phyloP scores from a whole-genome alignment of 164 flowering plant species.

The Aristolochia californica region DNA sequence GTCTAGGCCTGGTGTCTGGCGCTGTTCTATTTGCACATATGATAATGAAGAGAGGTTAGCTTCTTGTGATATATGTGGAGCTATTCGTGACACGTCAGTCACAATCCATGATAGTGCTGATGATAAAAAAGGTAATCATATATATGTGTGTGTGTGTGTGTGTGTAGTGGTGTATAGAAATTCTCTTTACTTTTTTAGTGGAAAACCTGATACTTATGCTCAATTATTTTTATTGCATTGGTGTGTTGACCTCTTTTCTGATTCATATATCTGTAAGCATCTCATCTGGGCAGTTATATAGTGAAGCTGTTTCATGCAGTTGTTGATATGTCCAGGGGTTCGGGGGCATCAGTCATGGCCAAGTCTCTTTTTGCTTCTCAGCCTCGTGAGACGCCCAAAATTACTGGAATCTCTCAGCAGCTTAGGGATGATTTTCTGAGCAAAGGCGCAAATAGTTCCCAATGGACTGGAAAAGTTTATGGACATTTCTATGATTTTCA shows the following conservation, averaged over 20 bases:
- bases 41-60: slow-evolving; percentile 62
- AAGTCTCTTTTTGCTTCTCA: slow-evolving; percentile 75
- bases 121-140: slow-evolving; percentile 34
- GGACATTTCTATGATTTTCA: slow-evolving; percentile 35
- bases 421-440: slow-evolving; percentile 30
- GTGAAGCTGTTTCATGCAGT: slow-evolving; percentile 79
- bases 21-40: slow-evolving; percentile 82
- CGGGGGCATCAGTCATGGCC: slow-evolving; percentile 82
- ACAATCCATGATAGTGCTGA: slow-evolving; percentile 15
- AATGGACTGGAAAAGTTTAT: slow-evolving; percentile 31
- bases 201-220: no score
- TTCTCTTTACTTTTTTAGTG: no score
- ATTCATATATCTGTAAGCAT: slow-evolving; percentile 6
- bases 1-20: slow-evolving; percentile 42
- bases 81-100: slow-evolving; percentile 47
- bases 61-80: slow-evolving; percentile 91
- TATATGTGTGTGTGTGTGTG: no score
- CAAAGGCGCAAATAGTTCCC: slow-evolving; percentile 26
- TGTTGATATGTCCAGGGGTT: slow-evolving; percentile 49
- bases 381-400: slow-evolving; percentile 36
- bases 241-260: slow-evolving; percentile 3
- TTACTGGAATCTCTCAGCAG: slow-evolving; percentile 29
- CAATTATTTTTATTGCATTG: no score
- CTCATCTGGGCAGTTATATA: slow-evolving; percentile 33
- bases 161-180: no score